A percentile compares a stretch with the other conserved stretches of the same genome.
These are phyloP conservation scores for Paecilomyces sp. DNA, from an alignment of 2,329 filamentous ascomycete genomes.

Conservation along the genomic window DNA sequence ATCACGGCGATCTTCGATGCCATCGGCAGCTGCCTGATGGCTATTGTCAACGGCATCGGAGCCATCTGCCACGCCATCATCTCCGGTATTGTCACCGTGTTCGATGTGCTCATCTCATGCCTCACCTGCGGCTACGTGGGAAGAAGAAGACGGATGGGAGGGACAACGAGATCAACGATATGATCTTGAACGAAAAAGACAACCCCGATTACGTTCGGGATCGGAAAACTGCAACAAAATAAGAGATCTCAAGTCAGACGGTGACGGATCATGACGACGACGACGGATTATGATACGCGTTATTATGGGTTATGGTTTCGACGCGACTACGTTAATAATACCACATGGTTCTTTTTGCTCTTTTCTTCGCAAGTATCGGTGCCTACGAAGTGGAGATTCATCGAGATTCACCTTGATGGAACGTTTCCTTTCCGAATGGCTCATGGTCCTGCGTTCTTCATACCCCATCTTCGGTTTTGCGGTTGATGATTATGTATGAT, in stretches of 20 bases:
- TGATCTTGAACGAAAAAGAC: background rate
- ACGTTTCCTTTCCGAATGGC: background rate
- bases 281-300: background rate
- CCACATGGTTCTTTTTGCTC: background rate
- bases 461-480: background rate
- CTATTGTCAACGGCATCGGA: conserved; percentile 61
- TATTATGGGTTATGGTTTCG: background rate
- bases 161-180: background rate
- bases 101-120: conserved; percentile 61
- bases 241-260: background rate
- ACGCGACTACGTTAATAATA: background rate
- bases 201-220: background rate
- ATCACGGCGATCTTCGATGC: conserved; percentile 53
- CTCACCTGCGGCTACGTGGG: conserved; percentile 41
- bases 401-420: too few species aligned
- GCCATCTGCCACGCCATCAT: conserved; percentile 60
- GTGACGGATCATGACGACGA: background rate
- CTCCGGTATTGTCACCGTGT: conserved; percentile 57
- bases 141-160: conserved; percentile 2
- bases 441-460: background rate
- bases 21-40: conserved; percentile 61
- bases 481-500: background rate
- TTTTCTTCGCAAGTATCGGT: background rate
- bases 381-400: background rate
- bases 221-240: background rate